A percentile compares a stretch with the other conserved stretches of the same genome.
These are phyloP conservation scores for Aspergillus biplanus DNA, from an alignment of 495 filamentous ascomycete genomes.

Conservation along the genomic window DNA sequence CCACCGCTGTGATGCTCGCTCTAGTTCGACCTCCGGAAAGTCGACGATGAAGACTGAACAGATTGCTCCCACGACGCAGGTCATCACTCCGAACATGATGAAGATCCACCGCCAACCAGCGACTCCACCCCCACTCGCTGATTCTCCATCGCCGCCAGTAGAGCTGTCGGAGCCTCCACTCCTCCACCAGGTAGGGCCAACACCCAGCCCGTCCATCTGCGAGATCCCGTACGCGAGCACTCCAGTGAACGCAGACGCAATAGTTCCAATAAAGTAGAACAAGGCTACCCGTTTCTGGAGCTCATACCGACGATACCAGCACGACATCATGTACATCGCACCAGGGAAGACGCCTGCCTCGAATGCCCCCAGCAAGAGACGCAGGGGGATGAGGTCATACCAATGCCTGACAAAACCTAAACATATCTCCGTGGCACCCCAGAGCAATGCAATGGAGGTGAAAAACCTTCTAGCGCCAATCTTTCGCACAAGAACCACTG, in stretches of 20 bases:
- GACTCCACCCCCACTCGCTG: not conserved
- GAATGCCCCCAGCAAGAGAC: constrained; percentile 56
- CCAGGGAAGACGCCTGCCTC: constrained; percentile 60
- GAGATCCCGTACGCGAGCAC: not conserved
- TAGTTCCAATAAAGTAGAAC: constrained; percentile 1
- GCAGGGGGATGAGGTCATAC: constrained; percentile 47
- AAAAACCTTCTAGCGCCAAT: not conserved
- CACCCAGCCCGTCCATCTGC: not conserved
- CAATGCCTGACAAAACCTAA: constrained; percentile 29
- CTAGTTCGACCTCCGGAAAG: not conserved
- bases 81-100: not conserved
- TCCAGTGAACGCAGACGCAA: not conserved
- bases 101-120: not conserved
- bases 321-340: constrained; percentile 54
- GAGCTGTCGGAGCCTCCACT: too few species aligned
- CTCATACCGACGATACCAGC: constrained; percentile 55
- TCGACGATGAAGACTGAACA: not conserved
- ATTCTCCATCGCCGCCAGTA: too few species aligned
- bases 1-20: not conserved
- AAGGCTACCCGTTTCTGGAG: not conserved
- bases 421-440: not conserved
- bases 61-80: not conserved
- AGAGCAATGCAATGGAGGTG: constrained; percentile 4
- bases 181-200: not conserved
- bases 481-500: not conserved